Base-by-base conservation (phyloP, 2,329 filamentous ascomycete species). In the Aphanoascus verrucosus region DNA sequence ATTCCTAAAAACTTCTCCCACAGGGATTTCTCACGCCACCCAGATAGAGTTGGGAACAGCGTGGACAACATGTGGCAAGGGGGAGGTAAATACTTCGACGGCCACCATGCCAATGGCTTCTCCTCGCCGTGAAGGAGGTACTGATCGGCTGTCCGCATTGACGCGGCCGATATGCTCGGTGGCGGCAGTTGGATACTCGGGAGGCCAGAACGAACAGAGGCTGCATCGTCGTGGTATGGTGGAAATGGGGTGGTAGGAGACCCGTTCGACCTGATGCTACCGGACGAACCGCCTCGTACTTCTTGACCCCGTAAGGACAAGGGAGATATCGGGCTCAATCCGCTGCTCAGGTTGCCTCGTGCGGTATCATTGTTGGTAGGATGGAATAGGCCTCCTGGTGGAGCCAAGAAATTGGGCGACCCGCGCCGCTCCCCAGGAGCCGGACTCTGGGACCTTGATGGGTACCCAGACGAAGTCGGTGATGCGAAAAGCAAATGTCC, bases 11-110 rank as follows among this genome's bases (percentile, higher is more conserved):
- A 71, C 63, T 86, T 89, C 62, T 91, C 90, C 82, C 84, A 88
- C n/a, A 85, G 68, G n/a, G 75, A 82, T 69, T 96, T 97, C 28
- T 85, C 80, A 42, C 70, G 74, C 88, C 91, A 98, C 23, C 79
- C 83, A 58, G 83, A 84, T 31, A 98, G 70, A 0, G 91, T 96
- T 0, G 93, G 93, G 60, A 97, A 95, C 0, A 98, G 70, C 0
- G 86, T 90, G 14, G 81, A 77, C 14, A 82, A 67, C 12, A 97
- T 73, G 6, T 85, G 71, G 54, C 85, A 77, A 1, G 88, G 88
- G 9, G 86, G 73, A 2, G 89, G 87, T 3, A 94, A 71, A 17
- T 86, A 60, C 4, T 71, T 74, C 65, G 89, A 86, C 1, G 89
- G 89, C 89, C 90, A 96, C 85, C 88, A 94, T 44, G 68, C 76